A percentile compares a stretch with the other conserved stretches of the same genome.
phyloP scores from a whole-genome alignment of 2,329 filamentous ascomycete genomes.

The Myrmaecium sp. region DNA sequence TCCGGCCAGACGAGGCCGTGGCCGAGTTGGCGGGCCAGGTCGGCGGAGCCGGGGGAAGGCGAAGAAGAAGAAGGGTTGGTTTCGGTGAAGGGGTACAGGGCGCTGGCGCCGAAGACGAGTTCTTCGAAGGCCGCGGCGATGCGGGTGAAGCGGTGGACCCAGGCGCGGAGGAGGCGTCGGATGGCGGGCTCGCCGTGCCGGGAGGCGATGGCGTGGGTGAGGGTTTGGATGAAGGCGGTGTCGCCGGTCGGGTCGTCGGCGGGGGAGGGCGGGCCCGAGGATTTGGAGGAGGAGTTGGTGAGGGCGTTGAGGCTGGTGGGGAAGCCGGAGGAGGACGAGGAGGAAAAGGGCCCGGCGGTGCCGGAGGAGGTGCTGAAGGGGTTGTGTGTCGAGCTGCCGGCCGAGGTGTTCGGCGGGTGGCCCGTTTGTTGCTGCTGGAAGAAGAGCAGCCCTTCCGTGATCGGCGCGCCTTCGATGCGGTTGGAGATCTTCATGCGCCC shows the following conservation, averaged over 20 bases:
- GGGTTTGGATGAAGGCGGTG: constrained; percentile 70
- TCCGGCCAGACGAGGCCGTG: constrained; percentile 95
- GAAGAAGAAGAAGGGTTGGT: constrained; percentile 8
- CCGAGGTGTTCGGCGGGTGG: constrained; percentile 11
- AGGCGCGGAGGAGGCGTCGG: constrained; percentile 81
- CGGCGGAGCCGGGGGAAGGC: constrained; percentile 4
- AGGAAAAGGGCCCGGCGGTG: not conserved
- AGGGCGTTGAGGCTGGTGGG: constrained; percentile 16
- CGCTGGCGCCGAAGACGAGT: constrained; percentile 81
- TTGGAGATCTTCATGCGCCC: constrained; percentile 90
- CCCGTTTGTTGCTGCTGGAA: constrained; percentile 63
- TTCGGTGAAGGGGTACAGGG: constrained; percentile 59
- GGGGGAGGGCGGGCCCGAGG: constrained; percentile 18
- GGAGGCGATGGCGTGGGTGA: constrained; percentile 67
- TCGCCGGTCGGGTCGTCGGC: constrained; percentile 64
- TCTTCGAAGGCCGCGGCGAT: constrained; percentile 92
- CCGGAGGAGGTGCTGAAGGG: constrained; percentile 3
- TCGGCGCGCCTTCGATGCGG: constrained; percentile 61
- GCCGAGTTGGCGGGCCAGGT: constrained; percentile 40
- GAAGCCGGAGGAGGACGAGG: not conserved
- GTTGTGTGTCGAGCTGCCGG: constrained; percentile 7
- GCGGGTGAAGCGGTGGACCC: constrained; percentile 85
- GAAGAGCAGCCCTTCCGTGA: constrained; percentile 71
- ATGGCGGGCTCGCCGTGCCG: constrained; percentile 77
- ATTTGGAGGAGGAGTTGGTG: constrained; percentile 11